These are phyloP conservation scores for Bassia scoparia DNA, from an alignment of 148 eudicot species.

Conservation along the genomic window DNA sequence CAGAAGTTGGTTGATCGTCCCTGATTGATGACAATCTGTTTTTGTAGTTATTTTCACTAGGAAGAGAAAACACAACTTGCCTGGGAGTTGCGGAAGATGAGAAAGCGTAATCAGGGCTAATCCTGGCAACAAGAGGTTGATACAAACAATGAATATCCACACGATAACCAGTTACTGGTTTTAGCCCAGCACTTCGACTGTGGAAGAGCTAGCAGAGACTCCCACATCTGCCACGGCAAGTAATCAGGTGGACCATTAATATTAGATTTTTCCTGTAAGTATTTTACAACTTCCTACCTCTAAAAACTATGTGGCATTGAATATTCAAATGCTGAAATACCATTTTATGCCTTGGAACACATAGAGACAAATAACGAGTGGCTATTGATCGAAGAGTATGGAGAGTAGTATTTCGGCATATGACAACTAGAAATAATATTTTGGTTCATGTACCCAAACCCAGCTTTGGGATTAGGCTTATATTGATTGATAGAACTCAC, in stretches of 20 bases:
- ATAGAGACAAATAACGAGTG: no score
- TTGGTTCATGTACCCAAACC: no score
- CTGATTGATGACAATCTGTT: conserved; percentile 6
- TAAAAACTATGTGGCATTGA: neutral
- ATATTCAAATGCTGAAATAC: no score
- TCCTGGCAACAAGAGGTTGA: conserved; percentile 21
- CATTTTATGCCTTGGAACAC: neutral
- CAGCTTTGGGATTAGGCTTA: no score
- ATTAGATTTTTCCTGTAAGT: neutral
- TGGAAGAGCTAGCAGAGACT: conserved; percentile 22
- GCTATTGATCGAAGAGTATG: no score
- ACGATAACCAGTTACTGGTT: conserved; percentile 18
- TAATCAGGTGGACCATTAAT: conserved; percentile 39
- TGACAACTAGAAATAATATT: no score
- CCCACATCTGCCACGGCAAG: conserved; percentile 34
- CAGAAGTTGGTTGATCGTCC: conserved; percentile 1
- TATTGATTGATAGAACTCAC: no score
- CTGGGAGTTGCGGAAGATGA: conserved; percentile 45
- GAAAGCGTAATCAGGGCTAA: conserved; percentile 22
- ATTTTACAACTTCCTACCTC: neutral
- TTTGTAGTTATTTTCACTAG: conserved; percentile 55
- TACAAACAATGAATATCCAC: conserved; percentile 18
- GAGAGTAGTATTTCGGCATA: no score
- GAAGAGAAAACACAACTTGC: conserved; percentile 58
- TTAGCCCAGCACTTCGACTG: conserved; percentile 17